phyloP scores from a whole-genome alignment of 768 basidiomycete genomes.

The Suillus cothurnatus region DNA sequence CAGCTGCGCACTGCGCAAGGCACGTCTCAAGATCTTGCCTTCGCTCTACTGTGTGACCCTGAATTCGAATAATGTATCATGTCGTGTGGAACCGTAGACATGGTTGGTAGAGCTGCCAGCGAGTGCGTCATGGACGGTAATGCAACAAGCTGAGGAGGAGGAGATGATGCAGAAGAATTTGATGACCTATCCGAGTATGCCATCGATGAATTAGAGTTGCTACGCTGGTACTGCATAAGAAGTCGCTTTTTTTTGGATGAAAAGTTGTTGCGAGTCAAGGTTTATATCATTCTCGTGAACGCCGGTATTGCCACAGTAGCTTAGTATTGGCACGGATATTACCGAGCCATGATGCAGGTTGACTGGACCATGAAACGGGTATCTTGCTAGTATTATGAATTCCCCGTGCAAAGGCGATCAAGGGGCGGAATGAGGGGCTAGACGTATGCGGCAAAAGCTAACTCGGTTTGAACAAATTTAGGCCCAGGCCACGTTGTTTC shows the following conservation, averaged over 20 bases:
- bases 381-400: slow-evolving; percentile 31
- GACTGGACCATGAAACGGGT: slow-evolving; percentile 33
- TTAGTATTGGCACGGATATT: slow-evolving; percentile 32
- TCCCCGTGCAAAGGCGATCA: slow-evolving; percentile 35
- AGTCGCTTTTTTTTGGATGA: slow-evolving; percentile 18
- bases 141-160: slow-evolving; percentile 30
- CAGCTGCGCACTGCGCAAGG: slow-evolving; percentile 6
- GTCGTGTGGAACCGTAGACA: slow-evolving; percentile 32
- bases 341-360: slow-evolving; percentile 36
- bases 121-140: slow-evolving; percentile 37
- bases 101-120: slow-evolving; percentile 32
- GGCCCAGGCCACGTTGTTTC: slow-evolving; percentile 34
- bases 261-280: slow-evolving; percentile 2
- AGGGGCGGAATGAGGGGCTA: slow-evolving; percentile 31
- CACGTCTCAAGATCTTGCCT: slow-evolving; percentile 18
- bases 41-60: slow-evolving; percentile 32
- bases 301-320: slow-evolving; percentile 25
- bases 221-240: slow-evolving; percentile 35
- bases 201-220: slow-evolving; percentile 35
- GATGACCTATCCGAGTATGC: slow-evolving; percentile 35
- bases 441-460: slow-evolving; percentile 21
- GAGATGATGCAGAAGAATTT: slow-evolving; percentile 32
- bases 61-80: slow-evolving; percentile 35
- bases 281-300: slow-evolving; percentile 32
- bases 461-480: slow-evolving; percentile 27